phyloP scores from a whole-genome alignment of 2,329 filamentous ascomycete genomes.

The Dactylellina haptotyla region DNA sequence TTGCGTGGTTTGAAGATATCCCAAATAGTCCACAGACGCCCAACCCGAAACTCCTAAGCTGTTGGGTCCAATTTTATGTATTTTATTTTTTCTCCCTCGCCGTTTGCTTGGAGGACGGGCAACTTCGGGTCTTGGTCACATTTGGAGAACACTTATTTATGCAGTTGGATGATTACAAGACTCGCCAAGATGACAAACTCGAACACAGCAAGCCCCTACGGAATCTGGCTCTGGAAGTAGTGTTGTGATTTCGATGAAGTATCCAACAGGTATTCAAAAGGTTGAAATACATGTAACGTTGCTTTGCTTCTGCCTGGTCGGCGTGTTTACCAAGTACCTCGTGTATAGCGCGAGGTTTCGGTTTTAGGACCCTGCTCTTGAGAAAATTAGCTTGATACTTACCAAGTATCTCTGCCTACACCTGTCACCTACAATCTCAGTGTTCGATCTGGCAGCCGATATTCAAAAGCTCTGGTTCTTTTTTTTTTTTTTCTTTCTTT shows the following conservation, averaged over 20 bases:
- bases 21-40: neutral
- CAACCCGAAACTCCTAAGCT: too few relatives aligned
- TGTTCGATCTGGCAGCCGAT: too few relatives aligned
- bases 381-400: slow-evolving; percentile 1
- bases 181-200: slow-evolving; percentile 30
- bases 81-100: too few relatives aligned
- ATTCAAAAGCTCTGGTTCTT: too few relatives aligned
- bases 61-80: too few relatives aligned
- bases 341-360: neutral
- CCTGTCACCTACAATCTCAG: neutral
- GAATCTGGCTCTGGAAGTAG: slow-evolving; percentile 11
- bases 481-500: too few relatives aligned
- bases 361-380: neutral
- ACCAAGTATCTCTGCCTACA: slow-evolving; percentile 5
- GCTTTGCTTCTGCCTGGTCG: slow-evolving; percentile 35
- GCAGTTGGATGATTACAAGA: slow-evolving; percentile 28
- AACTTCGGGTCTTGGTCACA: neutral
- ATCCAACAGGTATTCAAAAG: slow-evolving; percentile 26
- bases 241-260: slow-evolving; percentile 25
- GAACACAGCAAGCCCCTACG: slow-evolving; percentile 4
- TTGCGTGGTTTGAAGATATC: too few relatives aligned
- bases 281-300: slow-evolving; percentile 1
- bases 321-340: neutral
- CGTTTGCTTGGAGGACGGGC: neutral
- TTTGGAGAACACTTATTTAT: neutral